phyloP scores from a whole-genome alignment of 2,329 filamentous ascomycete genomes.

The Trichoderma simmonsii region DNA sequence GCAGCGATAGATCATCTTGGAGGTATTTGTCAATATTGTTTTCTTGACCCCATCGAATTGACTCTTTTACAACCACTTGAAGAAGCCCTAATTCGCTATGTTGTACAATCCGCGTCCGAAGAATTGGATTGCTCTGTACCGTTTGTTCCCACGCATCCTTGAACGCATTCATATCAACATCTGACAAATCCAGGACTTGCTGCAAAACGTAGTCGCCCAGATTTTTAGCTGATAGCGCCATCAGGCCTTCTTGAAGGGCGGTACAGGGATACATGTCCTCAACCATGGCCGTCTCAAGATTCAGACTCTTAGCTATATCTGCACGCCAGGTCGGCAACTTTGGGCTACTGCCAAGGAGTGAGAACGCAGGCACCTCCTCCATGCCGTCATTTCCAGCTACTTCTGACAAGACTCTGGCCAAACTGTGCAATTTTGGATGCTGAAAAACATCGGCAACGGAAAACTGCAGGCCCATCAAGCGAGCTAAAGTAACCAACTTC shows the following conservation, averaged over 20 bases:
- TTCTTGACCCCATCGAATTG: conserved; percentile 23
- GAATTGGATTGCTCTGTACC: conserved; percentile 27
- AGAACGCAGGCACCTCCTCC: too few relatives aligned
- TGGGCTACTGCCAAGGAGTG: background rate
- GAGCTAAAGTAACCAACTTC: conserved; percentile 36
- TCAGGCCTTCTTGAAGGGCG: conserved; percentile 37
- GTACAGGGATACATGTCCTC: conserved; percentile 37
- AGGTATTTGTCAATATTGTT: background rate
- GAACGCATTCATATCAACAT: conserved; percentile 18
- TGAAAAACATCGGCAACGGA: background rate
- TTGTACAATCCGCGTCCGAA: conserved; percentile 48
- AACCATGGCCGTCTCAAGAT: background rate
- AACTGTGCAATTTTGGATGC: background rate
- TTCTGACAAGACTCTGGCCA: too few relatives aligned
- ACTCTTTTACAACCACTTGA: conserved; percentile 42
- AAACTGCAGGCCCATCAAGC: background rate
- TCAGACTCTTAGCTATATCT: background rate
- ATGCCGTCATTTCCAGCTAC: too few relatives aligned
- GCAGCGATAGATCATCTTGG: background rate
- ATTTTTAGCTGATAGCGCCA: conserved; percentile 26
- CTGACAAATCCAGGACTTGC: conserved; percentile 16
- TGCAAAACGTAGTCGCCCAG: conserved; percentile 23
- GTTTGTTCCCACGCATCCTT: background rate
- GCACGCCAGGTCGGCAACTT: too few relatives aligned
- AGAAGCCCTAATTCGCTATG: conserved; percentile 38